Evolutionary conservation across 768 basidiomycete species (phyloP).

Genomic region (Suillus subluteus): DNA sequence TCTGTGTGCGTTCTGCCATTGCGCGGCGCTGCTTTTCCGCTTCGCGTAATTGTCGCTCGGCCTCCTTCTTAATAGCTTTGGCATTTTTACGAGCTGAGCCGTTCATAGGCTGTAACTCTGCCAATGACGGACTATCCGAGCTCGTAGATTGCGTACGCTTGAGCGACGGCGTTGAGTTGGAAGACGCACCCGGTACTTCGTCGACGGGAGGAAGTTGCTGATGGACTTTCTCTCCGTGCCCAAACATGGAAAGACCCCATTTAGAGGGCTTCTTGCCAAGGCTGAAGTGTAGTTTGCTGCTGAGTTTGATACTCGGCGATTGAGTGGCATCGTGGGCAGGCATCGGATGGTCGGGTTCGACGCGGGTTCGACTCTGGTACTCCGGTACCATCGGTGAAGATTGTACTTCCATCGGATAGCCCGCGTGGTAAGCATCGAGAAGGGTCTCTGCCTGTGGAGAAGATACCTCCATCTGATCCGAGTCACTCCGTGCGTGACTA

Average conservation of each 20-base stretch:
- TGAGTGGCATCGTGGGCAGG: conserved; percentile 43
- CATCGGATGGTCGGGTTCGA: conserved; percentile 40
- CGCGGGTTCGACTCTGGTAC: conserved; percentile 47
- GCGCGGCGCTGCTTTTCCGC: conserved; percentile 85
- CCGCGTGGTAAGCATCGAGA: conserved; percentile 42
- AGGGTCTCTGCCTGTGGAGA: conserved; percentile 48
- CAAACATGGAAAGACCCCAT: conserved; percentile 74
- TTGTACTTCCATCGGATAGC: conserved; percentile 52
- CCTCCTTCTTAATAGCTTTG: conserved; percentile 83
- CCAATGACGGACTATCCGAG: conserved; percentile 69
- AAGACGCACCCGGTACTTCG: conserved; percentile 53
- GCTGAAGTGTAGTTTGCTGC: conserved; percentile 59
- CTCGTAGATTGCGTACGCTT: conserved; percentile 82
- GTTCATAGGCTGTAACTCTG: conserved; percentile 54
- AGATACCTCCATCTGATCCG: conserved; percentile 61
- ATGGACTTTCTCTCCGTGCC: conserved; percentile 67
- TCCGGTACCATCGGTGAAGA: conserved; percentile 58
- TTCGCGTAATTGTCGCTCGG: conserved; percentile 74
- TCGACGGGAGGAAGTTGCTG: conserved; percentile 74
- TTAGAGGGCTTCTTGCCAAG: conserved; percentile 72
- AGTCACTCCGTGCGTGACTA: conserved; percentile 34
- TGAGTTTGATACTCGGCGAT: conserved; percentile 52
- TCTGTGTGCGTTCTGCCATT: conserved; percentile 70
- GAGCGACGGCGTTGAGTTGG: conserved; percentile 62
- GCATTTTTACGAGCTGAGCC: conserved; percentile 53